Percentiles rank a stretch among this genome's conserved stretches.
These are phyloP conservation scores for Scenedesmus sp. DNA, from an alignment of 163 green algal genomes.

Conservation along the genomic window DNA sequence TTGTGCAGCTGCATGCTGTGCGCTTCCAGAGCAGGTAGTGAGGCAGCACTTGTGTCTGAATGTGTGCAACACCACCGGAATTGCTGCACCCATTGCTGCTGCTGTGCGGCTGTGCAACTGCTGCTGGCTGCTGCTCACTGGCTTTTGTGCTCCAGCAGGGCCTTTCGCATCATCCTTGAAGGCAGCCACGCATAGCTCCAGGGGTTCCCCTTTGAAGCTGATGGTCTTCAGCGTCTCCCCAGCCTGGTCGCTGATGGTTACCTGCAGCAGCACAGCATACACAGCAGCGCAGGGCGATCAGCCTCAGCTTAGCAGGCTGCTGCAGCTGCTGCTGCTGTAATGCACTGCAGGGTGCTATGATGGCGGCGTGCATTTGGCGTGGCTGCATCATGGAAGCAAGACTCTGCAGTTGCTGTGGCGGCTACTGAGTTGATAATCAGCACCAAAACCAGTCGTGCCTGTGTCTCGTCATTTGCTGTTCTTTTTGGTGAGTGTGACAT, in stretches of 20 bases:
- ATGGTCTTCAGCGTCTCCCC: slow-evolving; percentile 77
- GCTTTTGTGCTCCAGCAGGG: neutral
- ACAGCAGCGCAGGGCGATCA: neutral
- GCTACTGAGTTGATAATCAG: too few relatives aligned
- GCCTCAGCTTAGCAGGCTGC: neutral
- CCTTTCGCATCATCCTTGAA: slow-evolving; percentile 69
- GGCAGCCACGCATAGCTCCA: slow-evolving; percentile 70
- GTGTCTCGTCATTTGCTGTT: too few relatives aligned
- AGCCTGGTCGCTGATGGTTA: slow-evolving; percentile 67
- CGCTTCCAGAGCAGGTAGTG: too few relatives aligned
- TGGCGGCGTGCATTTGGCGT: too few relatives aligned
- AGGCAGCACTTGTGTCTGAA: neutral
- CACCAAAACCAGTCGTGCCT: too few relatives aligned
- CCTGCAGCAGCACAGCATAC: slow-evolving; percentile 26
- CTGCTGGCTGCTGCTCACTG: neutral
- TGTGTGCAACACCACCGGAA: neutral
- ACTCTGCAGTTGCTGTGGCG: neutral
- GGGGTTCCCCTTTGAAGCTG: slow-evolving; percentile 69
- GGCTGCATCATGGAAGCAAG: neutral
- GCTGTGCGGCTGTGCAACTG: neutral
- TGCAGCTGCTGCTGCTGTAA: neutral
- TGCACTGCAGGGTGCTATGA: too few relatives aligned
- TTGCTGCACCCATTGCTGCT: neutral
- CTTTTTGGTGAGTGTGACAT: too few relatives aligned
- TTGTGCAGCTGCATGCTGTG: neutral